Evolutionary conservation across 495 filamentous ascomycete species (phyloP).

Genomic region (Aspergillus bridgeri): DNA sequence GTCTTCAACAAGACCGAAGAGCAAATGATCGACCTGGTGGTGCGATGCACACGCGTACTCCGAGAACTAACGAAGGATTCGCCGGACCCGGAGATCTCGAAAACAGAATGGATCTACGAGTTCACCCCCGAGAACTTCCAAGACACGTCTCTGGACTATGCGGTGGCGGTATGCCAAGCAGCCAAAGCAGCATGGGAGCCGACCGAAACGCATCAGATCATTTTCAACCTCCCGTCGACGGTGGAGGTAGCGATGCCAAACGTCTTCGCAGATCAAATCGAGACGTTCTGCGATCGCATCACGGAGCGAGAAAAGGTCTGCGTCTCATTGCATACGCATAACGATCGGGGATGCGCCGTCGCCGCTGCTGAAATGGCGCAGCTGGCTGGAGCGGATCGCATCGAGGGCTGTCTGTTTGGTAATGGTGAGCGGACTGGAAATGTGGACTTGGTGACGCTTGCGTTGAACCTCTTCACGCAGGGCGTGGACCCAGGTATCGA

Average conservation of each 20-base stretch:
- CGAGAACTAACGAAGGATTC: constrained; percentile 84
- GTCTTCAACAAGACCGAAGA: constrained; percentile 76
- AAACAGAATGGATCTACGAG: constrained; percentile 82
- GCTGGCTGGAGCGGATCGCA: constrained; percentile 82
- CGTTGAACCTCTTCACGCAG: constrained; percentile 85
- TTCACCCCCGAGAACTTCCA: constrained; percentile 89
- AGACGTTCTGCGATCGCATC: constrained; percentile 77
- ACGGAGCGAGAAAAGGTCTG: constrained; percentile 64
- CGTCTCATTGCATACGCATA: constrained; percentile 77
- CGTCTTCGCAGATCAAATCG: constrained; percentile 86
- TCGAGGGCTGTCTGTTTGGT: constrained; percentile 86
- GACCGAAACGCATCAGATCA: constrained; percentile 68
- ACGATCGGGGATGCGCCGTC: constrained; percentile 78
- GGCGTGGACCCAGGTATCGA: constrained; percentile 76
- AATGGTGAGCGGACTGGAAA: constrained; percentile 91
- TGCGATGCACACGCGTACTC: constrained; percentile 71
- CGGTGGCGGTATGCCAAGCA: constrained; percentile 74
- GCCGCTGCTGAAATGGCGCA: constrained; percentile 81
- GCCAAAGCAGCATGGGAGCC: constrained; percentile 85
- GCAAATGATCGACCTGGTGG: constrained; percentile 67
- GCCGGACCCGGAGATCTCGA: constrained; percentile 50
- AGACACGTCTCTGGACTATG: constrained; percentile 70
- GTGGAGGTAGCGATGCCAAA: constrained; percentile 88
- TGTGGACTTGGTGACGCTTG: constrained; percentile 89
- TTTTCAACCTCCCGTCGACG: constrained; percentile 89